phyloP scores from a whole-genome alignment of 1,284 basidiomycete genomes.

The Microbotryomycetes sp. region DNA sequence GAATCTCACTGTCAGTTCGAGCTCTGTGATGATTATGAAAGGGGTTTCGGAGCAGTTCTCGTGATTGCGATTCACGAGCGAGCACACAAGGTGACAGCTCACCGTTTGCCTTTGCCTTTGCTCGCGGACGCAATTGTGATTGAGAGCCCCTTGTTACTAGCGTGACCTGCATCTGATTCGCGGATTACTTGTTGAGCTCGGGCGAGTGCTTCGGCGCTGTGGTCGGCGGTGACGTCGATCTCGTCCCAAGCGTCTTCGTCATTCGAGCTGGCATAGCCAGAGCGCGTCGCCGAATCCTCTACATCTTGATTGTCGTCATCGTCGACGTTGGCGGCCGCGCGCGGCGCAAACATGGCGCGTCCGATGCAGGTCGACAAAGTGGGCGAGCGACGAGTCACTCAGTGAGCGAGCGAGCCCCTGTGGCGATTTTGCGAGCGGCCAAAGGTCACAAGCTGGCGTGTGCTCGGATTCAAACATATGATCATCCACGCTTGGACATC shows the following conservation, averaged over 20 bases:
- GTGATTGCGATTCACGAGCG: conserved; percentile 8
- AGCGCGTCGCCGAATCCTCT: background rate
- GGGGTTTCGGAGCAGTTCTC: conserved; percentile 48
- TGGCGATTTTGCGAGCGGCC: too few relatives aligned
- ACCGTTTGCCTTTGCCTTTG: conserved; percentile 31
- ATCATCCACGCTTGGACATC: too few relatives aligned
- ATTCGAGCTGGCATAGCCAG: conserved; percentile 40
- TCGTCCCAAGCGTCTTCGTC: conserved; percentile 60
- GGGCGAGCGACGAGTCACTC: too few relatives aligned
- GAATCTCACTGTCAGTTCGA: background rate
- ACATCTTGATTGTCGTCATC: conserved; percentile 2
- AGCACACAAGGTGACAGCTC: conserved; percentile 42
- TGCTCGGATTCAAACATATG: too few relatives aligned
- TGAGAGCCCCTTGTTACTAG: conserved; percentile 33
- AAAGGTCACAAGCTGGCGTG: too few relatives aligned
- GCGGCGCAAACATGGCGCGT: too few relatives aligned
- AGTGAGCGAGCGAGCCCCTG: too few relatives aligned
- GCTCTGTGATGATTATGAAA: conserved; percentile 48
- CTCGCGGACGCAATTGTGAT: conserved; percentile 23
- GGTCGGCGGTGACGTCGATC: conserved; percentile 47
- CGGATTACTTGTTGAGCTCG: conserved; percentile 3
- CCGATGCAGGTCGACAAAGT: too few relatives aligned
- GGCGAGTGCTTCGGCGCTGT: conserved; percentile 1
- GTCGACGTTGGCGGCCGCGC: too few relatives aligned
- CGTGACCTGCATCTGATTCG: conserved; percentile 28